Evolutionary conservation across 2,329 filamentous ascomycete species (phyloP), one percentile per base, ranked within the genome.

Genomic region (Didymella pinodella): DNA sequence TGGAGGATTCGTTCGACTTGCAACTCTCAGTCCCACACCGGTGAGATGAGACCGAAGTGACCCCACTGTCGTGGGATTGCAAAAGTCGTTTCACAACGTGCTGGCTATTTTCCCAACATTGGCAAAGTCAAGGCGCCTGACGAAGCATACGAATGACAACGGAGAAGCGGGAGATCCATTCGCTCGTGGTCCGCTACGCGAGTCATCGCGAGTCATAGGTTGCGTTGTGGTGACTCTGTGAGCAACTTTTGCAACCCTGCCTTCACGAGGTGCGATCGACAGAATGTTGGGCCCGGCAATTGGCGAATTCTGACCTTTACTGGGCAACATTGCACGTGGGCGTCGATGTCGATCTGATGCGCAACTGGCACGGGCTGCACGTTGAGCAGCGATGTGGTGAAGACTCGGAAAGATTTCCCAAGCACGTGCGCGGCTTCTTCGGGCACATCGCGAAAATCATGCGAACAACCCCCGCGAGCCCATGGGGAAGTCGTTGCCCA

Each of bases 161-260:
- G 50, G 50, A 50, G 36, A 8, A 43, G 7, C 56, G 46, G 45
- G 49, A 46, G 40, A 34, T 34, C 38, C 28, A 31, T 41, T 40
- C 22, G 32, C n/a, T 46, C 14, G 45, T n/a, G 38, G 7, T 18
- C 16, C 56, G n/a, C 38, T 48, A 38, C 40, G 29, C 56, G 50
- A 59, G 45, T 53, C 49, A 58, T 7, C 6, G 28, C 55, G 44
- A 48, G 44, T 53, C 49, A 54, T 18, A 46, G 18, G n/a, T 22
- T 29, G 8, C 34, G 40, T 18, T 11, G 14, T 32, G 7, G 6
- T 38, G 28, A 28, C 22, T n/a, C 7, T 11, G 47, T 16, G 14
- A 25, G 38, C 38, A 44, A 32, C 31, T 16, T 43, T 22, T 25
- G 32, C 26, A 22, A 31, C 44, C 22, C 51, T 45, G 29, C 40